phyloP scores from a whole-genome alignment of 2,329 filamentous ascomycete genomes.

The Exserohilum turcica region DNA sequence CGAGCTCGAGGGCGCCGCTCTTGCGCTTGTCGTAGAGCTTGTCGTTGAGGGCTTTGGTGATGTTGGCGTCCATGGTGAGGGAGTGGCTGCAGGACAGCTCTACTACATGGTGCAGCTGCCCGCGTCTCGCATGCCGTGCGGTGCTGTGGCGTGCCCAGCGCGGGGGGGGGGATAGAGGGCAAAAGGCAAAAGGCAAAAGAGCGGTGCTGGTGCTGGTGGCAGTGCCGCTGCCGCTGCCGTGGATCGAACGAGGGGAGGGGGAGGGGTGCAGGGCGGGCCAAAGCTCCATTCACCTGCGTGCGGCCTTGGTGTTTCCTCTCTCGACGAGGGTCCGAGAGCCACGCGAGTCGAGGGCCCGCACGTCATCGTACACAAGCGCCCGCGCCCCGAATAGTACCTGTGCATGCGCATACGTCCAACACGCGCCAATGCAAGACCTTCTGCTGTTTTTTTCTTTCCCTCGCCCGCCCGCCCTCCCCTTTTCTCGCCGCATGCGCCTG shows the following conservation, averaged over 20 bases:
- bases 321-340: slow-evolving; percentile 8
- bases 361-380: slow-evolving; percentile 33
- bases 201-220: too few species aligned
- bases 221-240: too few species aligned
- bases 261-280: not conserved
- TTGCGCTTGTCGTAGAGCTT: slow-evolving; percentile 99
- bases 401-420: too few species aligned
- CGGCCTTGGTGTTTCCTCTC: slow-evolving; percentile 11
- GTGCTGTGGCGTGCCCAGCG: not conserved
- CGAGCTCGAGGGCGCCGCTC: slow-evolving; percentile 91
- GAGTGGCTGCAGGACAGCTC: slow-evolving; percentile 8
- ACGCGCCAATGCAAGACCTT: too few species aligned
- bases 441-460: too few species aligned
- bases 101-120: slow-evolving; percentile 35
- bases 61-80: slow-evolving; percentile 76
- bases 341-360: slow-evolving; percentile 20
- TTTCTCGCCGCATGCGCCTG: slow-evolving; percentile 13
- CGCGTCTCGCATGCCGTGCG: slow-evolving; percentile 12
- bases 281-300: slow-evolving; percentile 6
- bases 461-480: too few species aligned
- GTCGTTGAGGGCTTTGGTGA: slow-evolving; percentile 91
- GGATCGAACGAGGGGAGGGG: not conserved
- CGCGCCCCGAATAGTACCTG: too few species aligned
- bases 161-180: not conserved
- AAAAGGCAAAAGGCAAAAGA: too few species aligned